Conservation (phyloP, 2,329 filamentous ascomycete species). For the Dactylonectria estremocensis region DNA sequence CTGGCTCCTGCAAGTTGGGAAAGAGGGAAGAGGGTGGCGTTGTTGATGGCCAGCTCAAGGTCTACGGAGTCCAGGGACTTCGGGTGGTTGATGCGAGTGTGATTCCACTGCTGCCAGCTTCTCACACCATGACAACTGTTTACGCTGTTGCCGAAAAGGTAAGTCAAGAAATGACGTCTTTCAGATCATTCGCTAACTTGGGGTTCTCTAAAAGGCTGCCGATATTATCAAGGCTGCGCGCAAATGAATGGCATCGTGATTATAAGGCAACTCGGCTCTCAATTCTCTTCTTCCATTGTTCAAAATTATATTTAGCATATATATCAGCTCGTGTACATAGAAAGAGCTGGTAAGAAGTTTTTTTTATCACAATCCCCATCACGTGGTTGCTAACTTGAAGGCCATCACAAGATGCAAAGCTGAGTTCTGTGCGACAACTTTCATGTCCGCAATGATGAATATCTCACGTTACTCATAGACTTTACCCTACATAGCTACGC, state of each 20-base stretch:
- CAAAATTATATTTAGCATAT: too few relatives aligned
- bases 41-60: conserved; percentile 43
- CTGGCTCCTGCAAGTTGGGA: conserved; percentile 54
- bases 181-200: not conserved
- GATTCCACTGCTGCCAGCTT: conserved; percentile 45
- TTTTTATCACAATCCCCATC: too few relatives aligned
- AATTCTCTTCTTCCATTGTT: too few relatives aligned
- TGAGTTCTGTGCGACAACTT: too few relatives aligned
- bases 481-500: too few relatives aligned
- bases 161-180: rapidly evolving
- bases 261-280: too few relatives aligned
- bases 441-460: too few relatives aligned
- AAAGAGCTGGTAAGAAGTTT: too few relatives aligned
- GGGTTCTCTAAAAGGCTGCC: conserved; percentile 23
- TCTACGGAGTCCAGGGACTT: conserved; percentile 42
- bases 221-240: conserved; percentile 33
- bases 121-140: conserved; percentile 47
- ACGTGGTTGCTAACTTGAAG: too few relatives aligned
- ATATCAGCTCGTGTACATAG: too few relatives aligned
- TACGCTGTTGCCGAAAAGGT: conserved; percentile 51
- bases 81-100: conserved; percentile 57
- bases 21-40: conserved; percentile 58
- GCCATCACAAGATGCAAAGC: too few relatives aligned
- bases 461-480: too few relatives aligned
- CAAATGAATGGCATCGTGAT: not conserved